phyloP scores from a whole-genome alignment of 495 filamentous ascomycete species.

The Podospora pseudocomata region DNA sequence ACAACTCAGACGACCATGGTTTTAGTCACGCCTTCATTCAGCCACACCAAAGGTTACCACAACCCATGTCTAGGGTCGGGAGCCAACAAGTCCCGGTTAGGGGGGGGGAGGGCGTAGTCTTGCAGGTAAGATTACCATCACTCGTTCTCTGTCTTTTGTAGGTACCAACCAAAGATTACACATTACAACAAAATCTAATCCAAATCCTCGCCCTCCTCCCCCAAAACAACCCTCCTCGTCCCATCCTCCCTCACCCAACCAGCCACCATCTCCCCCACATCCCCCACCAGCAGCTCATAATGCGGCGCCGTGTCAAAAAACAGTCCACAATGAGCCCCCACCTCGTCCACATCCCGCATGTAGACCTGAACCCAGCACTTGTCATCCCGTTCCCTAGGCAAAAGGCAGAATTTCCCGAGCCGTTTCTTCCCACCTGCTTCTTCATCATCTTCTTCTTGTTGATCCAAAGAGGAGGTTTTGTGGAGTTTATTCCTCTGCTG shows the following conservation, averaged over 20 bases:
- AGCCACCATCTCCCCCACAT: slow-evolving; percentile 66
- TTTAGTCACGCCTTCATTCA: too few species aligned
- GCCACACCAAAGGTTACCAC: too few species aligned
- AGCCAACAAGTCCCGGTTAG: not conserved
- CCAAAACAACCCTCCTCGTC: slow-evolving; percentile 32
- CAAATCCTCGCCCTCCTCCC: slow-evolving; percentile 4
- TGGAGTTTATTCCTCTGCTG: slow-evolving; percentile 13
- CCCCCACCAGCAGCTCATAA: slow-evolving; percentile 73
- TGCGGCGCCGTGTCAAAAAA: slow-evolving; percentile 64
- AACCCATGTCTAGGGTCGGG: too few species aligned
- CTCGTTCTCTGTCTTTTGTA: too few species aligned
- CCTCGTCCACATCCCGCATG: slow-evolving; percentile 81
- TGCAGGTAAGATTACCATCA: not conserved
- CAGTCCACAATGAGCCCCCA: slow-evolving; percentile 78
- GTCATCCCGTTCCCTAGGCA: slow-evolving; percentile 60
- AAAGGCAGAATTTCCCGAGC: slow-evolving; percentile 72
- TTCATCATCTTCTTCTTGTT: slow-evolving; percentile 20
- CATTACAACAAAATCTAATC: not conserved
- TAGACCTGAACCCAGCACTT: slow-evolving; percentile 69
- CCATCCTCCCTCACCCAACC: slow-evolving; percentile 65
- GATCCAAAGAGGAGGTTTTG: not conserved
- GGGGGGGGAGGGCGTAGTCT: not conserved
- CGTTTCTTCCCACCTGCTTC: slow-evolving; percentile 40
- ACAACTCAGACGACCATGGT: too few species aligned
- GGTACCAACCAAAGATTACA: too few species aligned